These are phyloP conservation scores for Eudorina sp. DNA, from an alignment of 139 green algal species.

Conservation along the genomic window DNA sequence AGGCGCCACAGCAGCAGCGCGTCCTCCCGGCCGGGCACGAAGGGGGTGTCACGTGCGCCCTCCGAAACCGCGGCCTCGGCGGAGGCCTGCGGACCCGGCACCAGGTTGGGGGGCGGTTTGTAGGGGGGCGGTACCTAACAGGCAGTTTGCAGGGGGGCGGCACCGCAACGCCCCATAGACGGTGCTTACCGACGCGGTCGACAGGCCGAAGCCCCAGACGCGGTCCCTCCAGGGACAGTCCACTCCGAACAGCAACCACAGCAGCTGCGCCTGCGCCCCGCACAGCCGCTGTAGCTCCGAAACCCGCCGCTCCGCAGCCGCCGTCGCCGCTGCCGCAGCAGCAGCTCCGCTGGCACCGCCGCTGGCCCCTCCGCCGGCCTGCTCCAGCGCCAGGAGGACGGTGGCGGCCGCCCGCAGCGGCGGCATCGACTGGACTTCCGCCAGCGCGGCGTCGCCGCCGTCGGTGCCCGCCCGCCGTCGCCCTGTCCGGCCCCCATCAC, in stretches of 20 bases:
- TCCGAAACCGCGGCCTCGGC: not conserved
- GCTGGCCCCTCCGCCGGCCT: not conserved
- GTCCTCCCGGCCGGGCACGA: not conserved
- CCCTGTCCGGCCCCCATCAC: not conserved
- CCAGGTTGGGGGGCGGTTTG: no score
- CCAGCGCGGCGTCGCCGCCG: not conserved
- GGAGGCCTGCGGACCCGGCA: not conserved
- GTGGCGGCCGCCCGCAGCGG: not conserved
- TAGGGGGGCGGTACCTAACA: no score
- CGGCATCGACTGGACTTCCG: not conserved
- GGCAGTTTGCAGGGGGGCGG: no score
- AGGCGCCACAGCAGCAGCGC: slow-evolving; percentile 18
- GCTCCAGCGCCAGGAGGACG: not conserved
- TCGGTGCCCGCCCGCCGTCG: not conserved
- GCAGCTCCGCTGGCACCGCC: not conserved
- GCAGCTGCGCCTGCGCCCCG: slow-evolving; percentile 35
- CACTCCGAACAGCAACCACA: slow-evolving; percentile 38
- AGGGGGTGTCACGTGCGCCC: not conserved
- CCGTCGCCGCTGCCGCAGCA: not conserved
- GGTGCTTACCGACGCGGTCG: not conserved
- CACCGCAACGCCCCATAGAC: no score
- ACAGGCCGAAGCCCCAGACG: slow-evolving; percentile 9
- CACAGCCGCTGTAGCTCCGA: not conserved
- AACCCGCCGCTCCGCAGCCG: slow-evolving; percentile 3
- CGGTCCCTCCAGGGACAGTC: slow-evolving; percentile 10